Conservation (phyloP, 148 eudicot species). For the Cornus controversa region DNA sequence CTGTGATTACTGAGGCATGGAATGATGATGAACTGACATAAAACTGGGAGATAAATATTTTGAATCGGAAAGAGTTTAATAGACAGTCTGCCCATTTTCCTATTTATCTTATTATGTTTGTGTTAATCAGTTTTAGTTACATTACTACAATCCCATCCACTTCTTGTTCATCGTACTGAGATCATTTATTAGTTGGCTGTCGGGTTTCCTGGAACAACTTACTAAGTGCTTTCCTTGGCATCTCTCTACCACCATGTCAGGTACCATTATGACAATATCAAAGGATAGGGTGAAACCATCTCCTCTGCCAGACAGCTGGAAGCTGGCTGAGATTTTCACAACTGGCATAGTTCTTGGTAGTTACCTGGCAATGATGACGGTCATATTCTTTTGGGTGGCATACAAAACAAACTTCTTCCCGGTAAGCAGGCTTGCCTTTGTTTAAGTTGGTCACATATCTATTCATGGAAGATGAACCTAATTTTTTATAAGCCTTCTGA, state of each 20-base stretch:
- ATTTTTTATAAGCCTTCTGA: neutral
- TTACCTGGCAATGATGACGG: constrained; percentile 97
- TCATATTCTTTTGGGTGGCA: constrained; percentile 98
- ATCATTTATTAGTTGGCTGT: neutral
- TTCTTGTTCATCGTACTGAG: neutral
- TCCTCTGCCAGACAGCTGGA: constrained; percentile 98
- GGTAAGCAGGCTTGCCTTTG: constrained; percentile 33
- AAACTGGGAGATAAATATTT: neutral
- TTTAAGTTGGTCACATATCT: neutral
- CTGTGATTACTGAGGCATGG: neutral
- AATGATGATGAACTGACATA: neutral
- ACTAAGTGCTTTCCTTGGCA: neutral
- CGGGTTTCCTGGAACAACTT: neutral
- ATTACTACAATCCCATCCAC: neutral
- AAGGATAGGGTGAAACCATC: constrained; percentile 99
- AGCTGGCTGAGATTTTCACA: constrained; percentile 87
- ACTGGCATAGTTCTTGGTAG: constrained; percentile 90
- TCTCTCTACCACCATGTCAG: constrained; percentile 36
- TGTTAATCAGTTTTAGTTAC: neutral
- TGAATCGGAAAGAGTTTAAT: neutral
- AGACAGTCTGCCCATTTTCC: neutral
- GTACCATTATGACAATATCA: constrained; percentile 98
- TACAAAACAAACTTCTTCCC: constrained; percentile 95
- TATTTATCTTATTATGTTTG: neutral
- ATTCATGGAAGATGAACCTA: neutral